phyloP scores from a whole-genome alignment of 192 early-diverging fungal genomes.

The Fimicolochytrium jonesii region DNA sequence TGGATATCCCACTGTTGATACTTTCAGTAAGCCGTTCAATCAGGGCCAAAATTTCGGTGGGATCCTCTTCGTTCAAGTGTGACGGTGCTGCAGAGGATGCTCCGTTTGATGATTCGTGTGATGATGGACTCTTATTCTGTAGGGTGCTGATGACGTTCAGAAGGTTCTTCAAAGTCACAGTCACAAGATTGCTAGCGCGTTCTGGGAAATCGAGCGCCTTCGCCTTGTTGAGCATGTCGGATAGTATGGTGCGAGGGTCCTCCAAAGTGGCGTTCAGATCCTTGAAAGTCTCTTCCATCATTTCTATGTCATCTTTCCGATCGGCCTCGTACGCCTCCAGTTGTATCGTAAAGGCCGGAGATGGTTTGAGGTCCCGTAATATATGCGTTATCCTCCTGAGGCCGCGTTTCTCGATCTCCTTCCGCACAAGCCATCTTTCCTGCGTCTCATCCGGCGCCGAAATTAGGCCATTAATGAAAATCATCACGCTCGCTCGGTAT shows the following conservation, averaged over 20 bases:
- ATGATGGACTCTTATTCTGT: too few species aligned
- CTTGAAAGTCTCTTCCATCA: slow-evolving; percentile 24
- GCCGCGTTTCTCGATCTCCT: slow-evolving; percentile 26
- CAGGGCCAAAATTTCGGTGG: slow-evolving; percentile 17
- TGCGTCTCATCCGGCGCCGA: slow-evolving; percentile 22
- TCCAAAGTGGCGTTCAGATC: slow-evolving; percentile 21
- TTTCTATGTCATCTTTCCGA: slow-evolving; percentile 25
- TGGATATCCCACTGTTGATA: not conserved
- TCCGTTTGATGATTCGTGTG: too few species aligned
- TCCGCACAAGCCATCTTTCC: slow-evolving; percentile 28
- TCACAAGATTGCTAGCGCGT: slow-evolving; percentile 6
- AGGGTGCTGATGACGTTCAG: too few species aligned
- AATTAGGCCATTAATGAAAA: slow-evolving; percentile 28
- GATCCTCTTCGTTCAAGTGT: too few species aligned
- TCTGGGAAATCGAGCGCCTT: slow-evolving; percentile 25
- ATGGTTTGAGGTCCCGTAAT: slow-evolving; percentile 14
- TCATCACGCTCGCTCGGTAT: slow-evolving; percentile 25
- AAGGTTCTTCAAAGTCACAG: slow-evolving; percentile 2
- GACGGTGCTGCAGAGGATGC: too few species aligned
- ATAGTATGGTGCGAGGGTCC: slow-evolving; percentile 24
- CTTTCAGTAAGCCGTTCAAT: slow-evolving; percentile 12
- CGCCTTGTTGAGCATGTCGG: slow-evolving; percentile 6
- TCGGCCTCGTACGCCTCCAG: slow-evolving; percentile 36
- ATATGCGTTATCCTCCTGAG: slow-evolving; percentile 11
- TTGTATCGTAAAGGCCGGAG: slow-evolving; percentile 18